These are phyloP conservation scores for Orbilia oligospora DNA, from an alignment of 2,329 filamentous ascomycete genomes.

Conservation along the genomic window DNA sequence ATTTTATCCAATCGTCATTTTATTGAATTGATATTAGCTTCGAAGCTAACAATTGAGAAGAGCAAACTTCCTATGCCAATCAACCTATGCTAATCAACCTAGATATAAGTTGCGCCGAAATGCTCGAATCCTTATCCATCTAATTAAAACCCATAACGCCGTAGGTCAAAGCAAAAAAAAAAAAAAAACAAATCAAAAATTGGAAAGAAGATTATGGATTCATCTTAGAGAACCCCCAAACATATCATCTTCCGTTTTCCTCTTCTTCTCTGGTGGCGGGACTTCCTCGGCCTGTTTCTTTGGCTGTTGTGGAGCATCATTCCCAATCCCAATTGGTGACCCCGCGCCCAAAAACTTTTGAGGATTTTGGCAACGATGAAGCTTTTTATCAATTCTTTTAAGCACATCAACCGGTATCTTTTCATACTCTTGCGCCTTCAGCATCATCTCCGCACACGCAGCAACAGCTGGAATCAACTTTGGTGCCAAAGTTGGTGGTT, in stretches of 20 bases:
- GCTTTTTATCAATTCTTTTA: constrained; percentile 63
- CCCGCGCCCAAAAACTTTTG: constrained; percentile 58
- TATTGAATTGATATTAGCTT: background rate
- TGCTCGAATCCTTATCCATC: background rate
- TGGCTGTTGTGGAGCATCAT: background rate
- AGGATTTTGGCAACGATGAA: constrained; percentile 63
- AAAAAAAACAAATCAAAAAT: no score
- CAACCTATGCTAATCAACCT: no score
- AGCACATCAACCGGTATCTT: constrained; percentile 44
- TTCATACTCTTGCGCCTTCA: constrained; percentile 39
- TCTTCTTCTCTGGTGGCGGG: background rate
- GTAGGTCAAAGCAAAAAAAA: background rate
- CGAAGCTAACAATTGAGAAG: no score
- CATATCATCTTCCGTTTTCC: constrained; percentile 41
- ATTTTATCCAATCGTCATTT: background rate
- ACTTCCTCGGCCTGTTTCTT: constrained; percentile 10
- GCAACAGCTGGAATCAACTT: constrained; percentile 30
- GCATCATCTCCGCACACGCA: constrained; percentile 53
- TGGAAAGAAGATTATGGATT: background rate
- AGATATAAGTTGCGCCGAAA: no score
- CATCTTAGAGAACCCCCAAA: constrained; percentile 43
- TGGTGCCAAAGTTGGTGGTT: constrained; percentile 32
- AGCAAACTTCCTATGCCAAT: no score
- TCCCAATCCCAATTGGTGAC: constrained; percentile 21
- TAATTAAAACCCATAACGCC: background rate